Evolutionary conservation across 257 asterid genomes (phyloP).

Genomic region (Jasminum sambac): DNA sequence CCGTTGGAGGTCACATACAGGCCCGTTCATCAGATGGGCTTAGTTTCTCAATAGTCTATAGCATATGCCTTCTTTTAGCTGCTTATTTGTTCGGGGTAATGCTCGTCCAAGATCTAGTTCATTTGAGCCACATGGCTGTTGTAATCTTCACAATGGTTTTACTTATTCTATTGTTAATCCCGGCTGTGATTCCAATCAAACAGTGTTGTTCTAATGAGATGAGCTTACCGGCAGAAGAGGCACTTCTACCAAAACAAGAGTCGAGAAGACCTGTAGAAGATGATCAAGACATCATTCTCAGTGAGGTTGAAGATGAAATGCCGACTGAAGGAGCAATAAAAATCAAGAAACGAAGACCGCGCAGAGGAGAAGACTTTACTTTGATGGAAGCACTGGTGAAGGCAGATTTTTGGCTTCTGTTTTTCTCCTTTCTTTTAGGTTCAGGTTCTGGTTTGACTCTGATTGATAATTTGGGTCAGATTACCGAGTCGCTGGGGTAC

Average conservation of each 20-base stretch:
- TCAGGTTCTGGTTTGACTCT: slow-evolving; percentile 69
- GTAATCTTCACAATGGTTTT: slow-evolving; percentile 43
- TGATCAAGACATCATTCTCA: slow-evolving; percentile 42
- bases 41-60: slow-evolving; percentile 42
- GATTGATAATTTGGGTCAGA: slow-evolving; percentile 65
- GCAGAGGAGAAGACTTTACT: slow-evolving; percentile 63
- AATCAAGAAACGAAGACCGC: slow-evolving; percentile 54
- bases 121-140: slow-evolving; percentile 33
- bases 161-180: slow-evolving; percentile 41
- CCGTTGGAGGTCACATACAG: slow-evolving; percentile 64
- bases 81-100: slow-evolving; percentile 59
- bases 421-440: slow-evolving; percentile 57
- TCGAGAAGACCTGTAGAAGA: slow-evolving; percentile 30
- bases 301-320: slow-evolving; percentile 61
- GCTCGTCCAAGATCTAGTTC: slow-evolving; percentile 51
- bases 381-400: slow-evolving; percentile 53
- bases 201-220: slow-evolving; percentile 32
- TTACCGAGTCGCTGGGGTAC: slow-evolving; percentile 62
- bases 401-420: slow-evolving; percentile 66
- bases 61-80: slow-evolving; percentile 50
- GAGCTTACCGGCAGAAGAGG: slow-evolving; percentile 36
- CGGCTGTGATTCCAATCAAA: slow-evolving; percentile 41
- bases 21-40: slow-evolving; percentile 40
- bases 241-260: slow-evolving; percentile 43
- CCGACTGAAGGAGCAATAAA: slow-evolving; percentile 67